Evolutionary conservation across 2,329 filamentous ascomycete species (phyloP).

Genomic region (Fusarium xylarioides): DNA sequence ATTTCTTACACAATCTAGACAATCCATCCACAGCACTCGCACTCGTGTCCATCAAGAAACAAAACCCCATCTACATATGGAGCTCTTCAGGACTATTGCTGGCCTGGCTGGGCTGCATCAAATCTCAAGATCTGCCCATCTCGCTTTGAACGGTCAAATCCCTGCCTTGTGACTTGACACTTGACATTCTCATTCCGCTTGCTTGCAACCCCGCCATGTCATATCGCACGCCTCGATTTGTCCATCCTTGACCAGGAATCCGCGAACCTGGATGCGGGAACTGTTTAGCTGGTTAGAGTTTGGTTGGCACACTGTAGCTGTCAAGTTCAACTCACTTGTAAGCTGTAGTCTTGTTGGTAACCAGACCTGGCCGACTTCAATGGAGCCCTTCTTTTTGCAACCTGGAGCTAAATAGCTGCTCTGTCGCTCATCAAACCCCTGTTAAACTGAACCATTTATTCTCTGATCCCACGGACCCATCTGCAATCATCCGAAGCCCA

Average conservation of each 20-base stretch:
- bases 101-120: constrained; percentile 6
- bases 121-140: constrained; percentile 40
- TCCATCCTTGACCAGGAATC: constrained; percentile 27
- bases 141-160: constrained; percentile 21
- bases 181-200: constrained; percentile 35
- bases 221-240: constrained; percentile 6
- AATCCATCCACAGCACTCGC: neutral
- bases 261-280: constrained; percentile 40
- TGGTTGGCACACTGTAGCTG: neutral
- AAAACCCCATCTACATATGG: neutral
- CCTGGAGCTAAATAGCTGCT: neutral
- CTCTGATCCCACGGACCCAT: constrained; percentile 27
- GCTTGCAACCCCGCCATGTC: constrained; percentile 19
- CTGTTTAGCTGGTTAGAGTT: constrained; percentile 8
- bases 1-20: neutral
- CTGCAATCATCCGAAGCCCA: constrained; percentile 34
- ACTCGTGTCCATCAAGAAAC: neutral
- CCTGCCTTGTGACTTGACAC: constrained; percentile 29
- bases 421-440: constrained; percentile 1
- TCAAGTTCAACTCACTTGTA: neutral
- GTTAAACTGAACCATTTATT: constrained; percentile 17
- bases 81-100: neutral
- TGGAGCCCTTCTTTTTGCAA: neutral
- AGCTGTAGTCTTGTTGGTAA: neutral
- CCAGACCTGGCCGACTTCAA: neutral